A percentile compares a stretch with the other conserved stretches of the same genome.
phyloP scores from a whole-genome alignment of 169 alveolate species.

The Plasmodium fragile region DNA sequence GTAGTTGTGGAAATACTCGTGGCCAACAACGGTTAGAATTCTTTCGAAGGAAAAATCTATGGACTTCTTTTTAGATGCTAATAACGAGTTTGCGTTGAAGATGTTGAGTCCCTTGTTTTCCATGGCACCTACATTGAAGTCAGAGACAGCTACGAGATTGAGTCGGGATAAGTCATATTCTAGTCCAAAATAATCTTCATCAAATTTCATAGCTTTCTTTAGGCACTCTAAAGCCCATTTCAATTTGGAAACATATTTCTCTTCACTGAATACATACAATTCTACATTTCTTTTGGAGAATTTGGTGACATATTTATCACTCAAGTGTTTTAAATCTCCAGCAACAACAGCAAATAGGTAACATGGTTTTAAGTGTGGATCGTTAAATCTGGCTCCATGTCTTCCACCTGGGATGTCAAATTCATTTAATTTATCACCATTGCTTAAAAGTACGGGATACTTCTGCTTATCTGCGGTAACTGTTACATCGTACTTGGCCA shows the following conservation, averaged over 20 bases:
- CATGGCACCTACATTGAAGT: slow-evolving; percentile 95
- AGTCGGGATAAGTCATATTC: slow-evolving; percentile 93
- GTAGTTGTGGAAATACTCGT: slow-evolving; percentile 96
- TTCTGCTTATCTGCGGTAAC: slow-evolving; percentile 89
- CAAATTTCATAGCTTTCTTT: slow-evolving; percentile 93
- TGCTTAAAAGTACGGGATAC: slow-evolving; percentile 91
- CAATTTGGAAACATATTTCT: slow-evolving; percentile 86
- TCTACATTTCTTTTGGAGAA: slow-evolving; percentile 84
- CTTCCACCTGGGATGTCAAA: slow-evolving; percentile 84
- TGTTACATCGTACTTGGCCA: slow-evolving; percentile 87
- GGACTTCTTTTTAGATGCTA: slow-evolving; percentile 91
- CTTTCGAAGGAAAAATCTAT: slow-evolving; percentile 91
- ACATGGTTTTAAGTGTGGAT: slow-evolving; percentile 93
- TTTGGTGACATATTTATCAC: slow-evolving; percentile 87
- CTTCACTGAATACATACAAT: slow-evolving; percentile 88
- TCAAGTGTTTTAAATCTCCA: slow-evolving; percentile 88
- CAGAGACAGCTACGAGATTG: slow-evolving; percentile 92
- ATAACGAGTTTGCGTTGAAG: slow-evolving; percentile 90
- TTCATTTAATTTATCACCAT: slow-evolving; percentile 87
- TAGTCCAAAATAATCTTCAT: slow-evolving; percentile 92
- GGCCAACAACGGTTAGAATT: slow-evolving; percentile 92
- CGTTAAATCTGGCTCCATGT: slow-evolving; percentile 91
- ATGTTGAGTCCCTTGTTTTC: slow-evolving; percentile 94
- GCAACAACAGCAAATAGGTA: slow-evolving; percentile 95
- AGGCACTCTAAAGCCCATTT: slow-evolving; percentile 91